Conservation (phyloP, 1,284 basidiomycete species). For the Marasmius tenuissimus region DNA sequence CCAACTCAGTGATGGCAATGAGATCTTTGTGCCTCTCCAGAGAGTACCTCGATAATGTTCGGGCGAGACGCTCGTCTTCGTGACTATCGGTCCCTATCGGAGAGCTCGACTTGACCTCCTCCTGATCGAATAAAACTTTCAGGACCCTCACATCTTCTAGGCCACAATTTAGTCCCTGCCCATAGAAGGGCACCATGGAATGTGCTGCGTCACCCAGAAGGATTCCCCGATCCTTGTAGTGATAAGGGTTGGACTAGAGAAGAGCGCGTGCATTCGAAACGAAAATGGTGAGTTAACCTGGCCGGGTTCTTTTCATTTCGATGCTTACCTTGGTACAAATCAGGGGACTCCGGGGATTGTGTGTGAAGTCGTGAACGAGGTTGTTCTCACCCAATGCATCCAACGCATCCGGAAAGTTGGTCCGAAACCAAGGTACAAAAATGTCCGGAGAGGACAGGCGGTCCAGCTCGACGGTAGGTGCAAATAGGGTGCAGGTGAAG, state of each 20-base stretch:
- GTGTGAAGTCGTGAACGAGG: constrained; percentile 74
- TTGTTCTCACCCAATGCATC: constrained; percentile 79
- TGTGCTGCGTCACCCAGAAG: constrained; percentile 95
- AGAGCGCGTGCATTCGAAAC: constrained; percentile 17
- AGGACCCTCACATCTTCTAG: constrained; percentile 96
- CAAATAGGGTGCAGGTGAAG: constrained; percentile 93
- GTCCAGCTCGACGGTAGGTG: constrained; percentile 80
- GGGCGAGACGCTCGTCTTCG: constrained; percentile 58
- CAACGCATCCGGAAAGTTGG: constrained; percentile 87
- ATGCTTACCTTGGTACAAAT: constrained; percentile 85
- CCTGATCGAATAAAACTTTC: constrained; percentile 70
- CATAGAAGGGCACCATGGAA: constrained; percentile 98
- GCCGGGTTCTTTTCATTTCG: constrained; percentile 5
- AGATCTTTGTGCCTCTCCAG: constrained; percentile 84
- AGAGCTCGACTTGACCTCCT: constrained; percentile 52
- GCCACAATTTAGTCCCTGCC: constrained; percentile 97
- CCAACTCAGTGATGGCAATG: constrained; percentile 86
- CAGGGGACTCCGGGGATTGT: constrained; percentile 85
- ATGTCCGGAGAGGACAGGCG: constrained; percentile 58
- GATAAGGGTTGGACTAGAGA: constrained; percentile 74
- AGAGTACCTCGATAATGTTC: constrained; percentile 78
- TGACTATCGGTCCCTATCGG: constrained; percentile 27
- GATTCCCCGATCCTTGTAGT: constrained; percentile 86
- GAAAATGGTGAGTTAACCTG: constrained; percentile 20
- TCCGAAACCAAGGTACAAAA: constrained; percentile 78